phyloP scores from a whole-genome alignment of 306 rosid genomes.

The Cicer yamashitae region DNA sequence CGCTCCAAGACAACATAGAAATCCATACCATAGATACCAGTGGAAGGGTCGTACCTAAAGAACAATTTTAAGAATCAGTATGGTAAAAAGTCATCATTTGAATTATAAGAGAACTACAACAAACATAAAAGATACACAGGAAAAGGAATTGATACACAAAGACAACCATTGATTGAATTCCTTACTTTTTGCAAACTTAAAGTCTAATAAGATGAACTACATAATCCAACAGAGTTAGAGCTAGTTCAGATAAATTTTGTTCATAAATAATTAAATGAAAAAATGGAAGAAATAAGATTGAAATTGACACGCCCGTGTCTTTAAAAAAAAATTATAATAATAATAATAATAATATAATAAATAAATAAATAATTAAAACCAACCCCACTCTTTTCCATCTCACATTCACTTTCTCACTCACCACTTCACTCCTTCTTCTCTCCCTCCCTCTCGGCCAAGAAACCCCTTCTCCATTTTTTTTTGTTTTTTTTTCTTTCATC shows the following conservation, averaged over 20 bases:
- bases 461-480: too few species aligned
- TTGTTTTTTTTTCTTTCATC: too few species aligned
- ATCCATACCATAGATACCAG: constrained; percentile 91
- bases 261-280: not conserved
- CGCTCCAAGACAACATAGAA: constrained; percentile 87
- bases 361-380: too few species aligned
- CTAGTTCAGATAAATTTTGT: not conserved
- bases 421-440: too few species aligned
- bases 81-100: not conserved
- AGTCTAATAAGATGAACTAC: not conserved
- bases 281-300: not conserved
- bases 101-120: not conserved
- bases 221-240: constrained; percentile 1
- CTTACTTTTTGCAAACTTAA: not conserved
- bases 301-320: too few species aligned
- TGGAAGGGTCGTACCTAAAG: constrained; percentile 84
- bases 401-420: too few species aligned
- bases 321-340: too few species aligned
- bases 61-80: not conserved
- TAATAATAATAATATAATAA: too few species aligned
- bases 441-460: too few species aligned
- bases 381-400: too few species aligned
- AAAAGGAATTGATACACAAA: not conserved
- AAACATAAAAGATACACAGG: not conserved
- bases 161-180: not conserved